A percentile compares a stretch with the other conserved stretches of the same genome.
Evolutionary conservation across 1,139 yeast species (phyloP).

Genomic region (Suhomyces choctaworum): DNA sequence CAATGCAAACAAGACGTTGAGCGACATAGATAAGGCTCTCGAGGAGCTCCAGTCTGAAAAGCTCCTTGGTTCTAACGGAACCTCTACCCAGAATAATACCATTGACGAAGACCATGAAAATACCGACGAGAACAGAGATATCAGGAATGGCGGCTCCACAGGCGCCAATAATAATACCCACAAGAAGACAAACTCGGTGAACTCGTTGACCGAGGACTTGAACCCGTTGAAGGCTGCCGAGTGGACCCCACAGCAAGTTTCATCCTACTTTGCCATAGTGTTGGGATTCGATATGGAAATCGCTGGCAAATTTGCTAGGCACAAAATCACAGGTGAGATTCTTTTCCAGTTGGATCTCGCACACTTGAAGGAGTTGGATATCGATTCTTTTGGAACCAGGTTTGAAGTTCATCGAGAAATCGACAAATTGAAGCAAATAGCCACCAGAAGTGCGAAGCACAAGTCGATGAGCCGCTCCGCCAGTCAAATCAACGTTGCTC

Average conservation of each 20-base stretch:
- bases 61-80: slow-evolving; percentile 9
- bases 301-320: slow-evolving; percentile 78
- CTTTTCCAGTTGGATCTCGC: slow-evolving; percentile 81
- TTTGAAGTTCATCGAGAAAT: slow-evolving; percentile 90
- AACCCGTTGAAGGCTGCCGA: slow-evolving; percentile 51
- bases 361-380: slow-evolving; percentile 87
- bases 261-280: slow-evolving; percentile 64
- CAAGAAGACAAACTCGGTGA: slow-evolving; percentile 13
- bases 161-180: slow-evolving; percentile 4
- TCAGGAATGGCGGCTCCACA: neutral
- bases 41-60: slow-evolving; percentile 58
- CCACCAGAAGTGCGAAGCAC: slow-evolving; percentile 19
- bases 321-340: slow-evolving; percentile 85
- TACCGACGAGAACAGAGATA: slow-evolving; percentile 3
- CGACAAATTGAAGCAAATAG: slow-evolving; percentile 56
- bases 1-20: slow-evolving; percentile 58
- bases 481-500: slow-evolving; percentile 8
- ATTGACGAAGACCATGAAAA: slow-evolving; percentile 7
- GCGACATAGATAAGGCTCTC: slow-evolving; percentile 83
- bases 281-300: slow-evolving; percentile 73
- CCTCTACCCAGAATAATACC: slow-evolving; percentile 10
- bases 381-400: slow-evolving; percentile 90
- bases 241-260: slow-evolving; percentile 92
- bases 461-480: slow-evolving; percentile 15
- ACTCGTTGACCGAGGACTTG: slow-evolving; percentile 35